Percentiles rank a stretch among this genome's conserved stretches.
Evolutionary conservation across 2,329 filamentous ascomycete genomes (phyloP).

Genomic region (Ascochyta viciae-villosae): DNA sequence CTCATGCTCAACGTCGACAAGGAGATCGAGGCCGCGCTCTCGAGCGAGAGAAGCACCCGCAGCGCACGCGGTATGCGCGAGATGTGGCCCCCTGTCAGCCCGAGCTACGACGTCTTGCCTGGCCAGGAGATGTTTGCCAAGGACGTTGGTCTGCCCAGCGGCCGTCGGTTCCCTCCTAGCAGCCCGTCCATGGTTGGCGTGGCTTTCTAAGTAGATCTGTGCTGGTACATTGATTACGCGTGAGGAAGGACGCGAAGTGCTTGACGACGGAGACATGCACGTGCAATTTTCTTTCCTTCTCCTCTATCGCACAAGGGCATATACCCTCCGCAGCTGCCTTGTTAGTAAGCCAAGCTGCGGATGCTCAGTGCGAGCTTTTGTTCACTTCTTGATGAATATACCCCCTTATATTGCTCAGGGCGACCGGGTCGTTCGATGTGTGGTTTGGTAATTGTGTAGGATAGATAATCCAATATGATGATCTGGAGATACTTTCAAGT

Average conservation of each 20-base stretch:
- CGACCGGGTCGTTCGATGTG: not conserved
- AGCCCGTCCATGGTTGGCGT: slow-evolving; percentile 40
- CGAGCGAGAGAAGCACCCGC: slow-evolving; percentile 22
- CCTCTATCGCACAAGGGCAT: not conserved
- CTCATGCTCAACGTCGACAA: slow-evolving; percentile 35
- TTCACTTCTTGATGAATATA: slow-evolving; percentile 19
- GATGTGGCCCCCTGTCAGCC: slow-evolving; percentile 38
- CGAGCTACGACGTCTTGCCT: slow-evolving; percentile 34
- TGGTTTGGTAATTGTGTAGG: slow-evolving; percentile 5
- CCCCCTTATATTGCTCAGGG: slow-evolving; percentile 3
- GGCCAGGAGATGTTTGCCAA: slow-evolving; percentile 42
- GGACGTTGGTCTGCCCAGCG: slow-evolving; percentile 23
- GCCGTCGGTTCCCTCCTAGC: slow-evolving; percentile 22
- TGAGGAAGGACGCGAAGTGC: not conserved
- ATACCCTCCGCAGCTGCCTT: slow-evolving; percentile 9
- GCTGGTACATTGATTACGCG: not conserved
- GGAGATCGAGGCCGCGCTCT: slow-evolving; percentile 27
- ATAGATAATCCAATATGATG: too few relatives aligned
- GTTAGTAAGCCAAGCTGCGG: not conserved
- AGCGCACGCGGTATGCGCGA: slow-evolving; percentile 25
- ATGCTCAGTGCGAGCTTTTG: not conserved
- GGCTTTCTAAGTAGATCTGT: slow-evolving; percentile 37
- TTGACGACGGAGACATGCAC: not conserved
- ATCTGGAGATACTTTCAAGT: too few relatives aligned
- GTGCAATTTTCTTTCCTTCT: not conserved